Conservation (phyloP, 2,329 filamentous ascomycete species). For the Trichoderma gracile region DNA sequence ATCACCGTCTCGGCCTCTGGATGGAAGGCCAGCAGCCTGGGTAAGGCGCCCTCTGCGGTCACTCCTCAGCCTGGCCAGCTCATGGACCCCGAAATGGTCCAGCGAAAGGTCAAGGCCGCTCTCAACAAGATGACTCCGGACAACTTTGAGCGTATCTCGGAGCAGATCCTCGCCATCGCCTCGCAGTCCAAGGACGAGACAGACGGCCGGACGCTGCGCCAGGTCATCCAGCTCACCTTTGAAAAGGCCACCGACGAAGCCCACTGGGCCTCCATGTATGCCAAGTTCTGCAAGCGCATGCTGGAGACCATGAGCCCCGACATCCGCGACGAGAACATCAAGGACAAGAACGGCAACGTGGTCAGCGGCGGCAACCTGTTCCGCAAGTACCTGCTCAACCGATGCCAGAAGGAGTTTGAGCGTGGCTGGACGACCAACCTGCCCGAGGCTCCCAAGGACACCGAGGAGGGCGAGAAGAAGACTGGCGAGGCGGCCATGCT, state of each 20-base stretch:
- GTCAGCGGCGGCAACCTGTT: slow-evolving; percentile 92
- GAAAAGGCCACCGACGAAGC: slow-evolving; percentile 98
- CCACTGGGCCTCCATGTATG: slow-evolving; percentile 98
- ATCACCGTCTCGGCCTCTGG: slow-evolving; percentile 71
- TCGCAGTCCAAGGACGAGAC: slow-evolving; percentile 93
- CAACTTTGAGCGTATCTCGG: slow-evolving; percentile 94
- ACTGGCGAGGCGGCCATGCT: slow-evolving; percentile 75
- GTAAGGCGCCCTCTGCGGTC: slow-evolving; percentile 34
- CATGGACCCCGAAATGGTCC: slow-evolving; percentile 88
- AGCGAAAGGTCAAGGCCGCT: slow-evolving; percentile 97
- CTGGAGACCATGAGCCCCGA: slow-evolving; percentile 91
- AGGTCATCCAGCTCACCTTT: slow-evolving; percentile 98
- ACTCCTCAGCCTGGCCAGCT: slow-evolving; percentile 47
- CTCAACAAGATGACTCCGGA: slow-evolving; percentile 99
- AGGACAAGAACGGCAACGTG: slow-evolving; percentile 83
- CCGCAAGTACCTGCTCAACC: slow-evolving; percentile 97
- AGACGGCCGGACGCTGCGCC: slow-evolving; percentile 89
- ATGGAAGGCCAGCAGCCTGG: slow-evolving; percentile 84
- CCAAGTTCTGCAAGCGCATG: slow-evolving; percentile 98
- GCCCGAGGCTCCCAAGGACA: slow-evolving; percentile 66
- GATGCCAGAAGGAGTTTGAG: slow-evolving; percentile 98
- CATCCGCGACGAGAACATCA: slow-evolving; percentile 92
- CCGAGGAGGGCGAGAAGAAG: slow-evolving; percentile 53
- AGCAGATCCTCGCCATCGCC: slow-evolving; percentile 89
- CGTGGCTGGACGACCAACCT: slow-evolving; percentile 93